phyloP scores from a whole-genome alignment of 1,284 basidiomycete genomes.

The Cutaneotrichosporon sp. region DNA sequence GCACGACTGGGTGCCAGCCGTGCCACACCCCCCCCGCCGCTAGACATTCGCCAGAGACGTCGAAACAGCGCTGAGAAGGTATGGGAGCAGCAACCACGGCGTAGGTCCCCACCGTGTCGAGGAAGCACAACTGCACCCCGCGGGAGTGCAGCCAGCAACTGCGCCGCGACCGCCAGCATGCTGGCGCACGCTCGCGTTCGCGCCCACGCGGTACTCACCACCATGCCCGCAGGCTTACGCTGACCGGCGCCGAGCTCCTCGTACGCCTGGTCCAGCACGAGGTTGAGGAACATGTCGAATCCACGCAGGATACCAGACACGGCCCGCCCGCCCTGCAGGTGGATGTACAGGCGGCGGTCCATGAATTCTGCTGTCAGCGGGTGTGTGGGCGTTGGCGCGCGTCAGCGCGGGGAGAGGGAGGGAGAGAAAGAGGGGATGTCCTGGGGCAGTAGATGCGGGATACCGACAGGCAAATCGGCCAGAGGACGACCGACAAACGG shows the following conservation, averaged over 20 bases:
- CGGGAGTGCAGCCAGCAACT: no score
- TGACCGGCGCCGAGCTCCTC: constrained; percentile 88
- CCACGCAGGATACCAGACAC: constrained; percentile 93
- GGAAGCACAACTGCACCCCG: no score
- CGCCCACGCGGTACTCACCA: constrained; percentile 58
- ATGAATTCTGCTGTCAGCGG: constrained; percentile 65
- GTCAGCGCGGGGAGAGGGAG: neutral
- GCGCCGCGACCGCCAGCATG: no score
- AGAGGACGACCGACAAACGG: neutral
- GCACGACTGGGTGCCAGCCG: no score
- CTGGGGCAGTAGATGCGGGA: neutral
- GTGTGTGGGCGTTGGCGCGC: neutral
- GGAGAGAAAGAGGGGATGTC: neutral
- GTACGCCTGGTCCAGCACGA: constrained; percentile 90
- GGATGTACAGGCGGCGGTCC: constrained; percentile 94
- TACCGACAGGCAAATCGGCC: neutral
- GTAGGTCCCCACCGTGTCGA: no score
- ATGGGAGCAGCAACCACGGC: no score
- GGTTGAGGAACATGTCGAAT: constrained; percentile 97
- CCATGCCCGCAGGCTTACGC: constrained; percentile 81
- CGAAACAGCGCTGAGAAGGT: no score
- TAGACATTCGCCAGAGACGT: no score
- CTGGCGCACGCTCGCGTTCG: no score
- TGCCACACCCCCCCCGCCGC: no score
- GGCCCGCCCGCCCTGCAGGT: constrained; percentile 93